Percentiles rank a stretch among this genome's conserved stretches.
Conservation (phyloP, 148 eudicot genomes). For the Rhododendron ferrugineum region DNA sequence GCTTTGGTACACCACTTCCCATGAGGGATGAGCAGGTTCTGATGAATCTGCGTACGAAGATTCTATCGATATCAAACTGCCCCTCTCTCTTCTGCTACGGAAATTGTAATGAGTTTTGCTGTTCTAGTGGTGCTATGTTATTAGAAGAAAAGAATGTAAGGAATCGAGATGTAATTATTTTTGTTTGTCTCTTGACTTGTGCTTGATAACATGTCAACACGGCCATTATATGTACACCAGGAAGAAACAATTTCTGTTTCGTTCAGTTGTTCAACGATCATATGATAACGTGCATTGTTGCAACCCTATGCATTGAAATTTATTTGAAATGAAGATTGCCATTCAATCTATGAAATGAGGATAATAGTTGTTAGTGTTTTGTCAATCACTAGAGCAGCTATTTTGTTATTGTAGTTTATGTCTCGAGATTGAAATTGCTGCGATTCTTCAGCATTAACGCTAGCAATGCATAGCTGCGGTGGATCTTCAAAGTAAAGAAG, state of each 20-base stretch:
- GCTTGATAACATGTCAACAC: background rate
- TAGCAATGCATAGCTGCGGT: background rate
- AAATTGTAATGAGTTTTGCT: slow-evolving; percentile 2
- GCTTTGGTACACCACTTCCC: background rate
- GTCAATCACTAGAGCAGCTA: background rate
- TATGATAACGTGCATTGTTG: background rate
- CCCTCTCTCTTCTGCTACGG: background rate
- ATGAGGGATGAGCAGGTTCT: background rate
- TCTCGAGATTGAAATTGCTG: background rate
- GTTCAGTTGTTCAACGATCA: background rate
- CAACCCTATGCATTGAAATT: background rate
- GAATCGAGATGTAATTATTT: background rate
- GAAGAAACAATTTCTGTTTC: background rate
- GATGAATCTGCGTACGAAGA: background rate
- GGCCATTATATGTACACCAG: background rate
- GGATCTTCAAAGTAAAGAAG: background rate
- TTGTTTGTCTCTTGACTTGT: background rate
- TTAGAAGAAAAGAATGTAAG: background rate
- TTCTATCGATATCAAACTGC: background rate
- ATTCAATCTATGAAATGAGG: background rate
- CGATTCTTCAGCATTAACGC: background rate
- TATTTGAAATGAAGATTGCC: background rate
- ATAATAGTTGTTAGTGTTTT: background rate
- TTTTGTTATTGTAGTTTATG: background rate
- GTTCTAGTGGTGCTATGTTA: background rate